Evolutionary conservation across 495 filamentous ascomycete species (phyloP).

Genomic region (Penicillium salamii): DNA sequence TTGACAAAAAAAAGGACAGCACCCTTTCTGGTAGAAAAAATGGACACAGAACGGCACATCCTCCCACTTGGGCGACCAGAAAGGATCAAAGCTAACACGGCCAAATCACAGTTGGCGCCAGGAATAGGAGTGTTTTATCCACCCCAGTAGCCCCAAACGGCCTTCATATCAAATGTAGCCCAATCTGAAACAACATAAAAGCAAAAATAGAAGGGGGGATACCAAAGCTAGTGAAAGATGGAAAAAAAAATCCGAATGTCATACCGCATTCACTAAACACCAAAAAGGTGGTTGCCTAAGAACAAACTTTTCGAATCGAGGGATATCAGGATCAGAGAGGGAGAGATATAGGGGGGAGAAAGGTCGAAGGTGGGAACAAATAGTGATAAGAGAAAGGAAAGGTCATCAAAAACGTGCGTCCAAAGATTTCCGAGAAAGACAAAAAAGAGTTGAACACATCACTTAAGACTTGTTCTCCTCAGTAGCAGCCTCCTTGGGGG

Average conservation of each 20-base stretch:
- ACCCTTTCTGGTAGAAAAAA: constrained; percentile 9
- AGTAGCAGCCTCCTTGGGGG: constrained; percentile 37
- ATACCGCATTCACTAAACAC: constrained; percentile 37
- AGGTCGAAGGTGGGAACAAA: constrained; percentile 22
- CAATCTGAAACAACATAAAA: neutral
- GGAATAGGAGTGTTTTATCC: constrained; percentile 21
- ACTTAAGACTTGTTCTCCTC: constrained; percentile 51
- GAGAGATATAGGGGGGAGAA: constrained; percentile 25
- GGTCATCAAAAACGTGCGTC: constrained; percentile 47
- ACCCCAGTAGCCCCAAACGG: constrained; percentile 5
- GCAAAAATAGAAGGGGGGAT: constrained; percentile 5
- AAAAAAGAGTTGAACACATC: constrained; percentile 14
- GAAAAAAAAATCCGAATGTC: constrained; percentile 28
- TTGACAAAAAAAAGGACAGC: constrained; percentile 30
- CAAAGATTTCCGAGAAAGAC: constrained; percentile 32
- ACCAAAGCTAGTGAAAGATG: constrained; percentile 13
- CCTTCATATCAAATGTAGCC: neutral
- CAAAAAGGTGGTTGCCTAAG: constrained; percentile 37
- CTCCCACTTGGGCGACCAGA: no score
- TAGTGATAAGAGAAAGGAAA: constrained; percentile 23
- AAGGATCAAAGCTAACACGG: constrained; percentile 11
- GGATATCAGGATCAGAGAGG: constrained; percentile 49
- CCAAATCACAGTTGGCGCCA: constrained; percentile 16
- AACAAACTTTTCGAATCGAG: constrained; percentile 48
- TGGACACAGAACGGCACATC: constrained; percentile 32